Base-by-base conservation (phyloP, 208 protist genomes). In the Phytomonas sp. region DNA sequence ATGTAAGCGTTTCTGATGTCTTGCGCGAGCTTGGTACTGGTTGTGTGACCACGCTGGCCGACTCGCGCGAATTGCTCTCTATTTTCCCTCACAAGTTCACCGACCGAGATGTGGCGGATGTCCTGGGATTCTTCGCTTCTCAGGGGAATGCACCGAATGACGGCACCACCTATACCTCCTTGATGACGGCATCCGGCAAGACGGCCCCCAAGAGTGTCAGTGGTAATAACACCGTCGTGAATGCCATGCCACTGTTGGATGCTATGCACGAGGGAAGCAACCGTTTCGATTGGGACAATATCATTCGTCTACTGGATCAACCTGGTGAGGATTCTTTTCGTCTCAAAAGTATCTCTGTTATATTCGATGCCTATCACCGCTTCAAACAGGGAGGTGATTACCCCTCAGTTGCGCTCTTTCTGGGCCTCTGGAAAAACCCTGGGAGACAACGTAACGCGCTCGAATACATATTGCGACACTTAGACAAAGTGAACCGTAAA, bases 81-180 rank as follows among this genome's bases (percentile, higher is more conserved):
- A 84, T 94, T 23, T 93, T 94, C 56, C 86, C 88, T 29, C 77
- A 83, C 71, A 56, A 70, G 31, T 86, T 94, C 67, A 88, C 82
- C 16, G 85, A 94, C 74, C 66, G 69, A n/a, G 86, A 94, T 73
- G 88, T 91, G 67, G 91, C 91, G 4, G 88, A 93, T 63, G 84
- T 91, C 66, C 74, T 96, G 10, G 84, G 80, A n/a, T 90, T 93
- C 74, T 91, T 96, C 63, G 87, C 90, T n/a, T 91, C 90, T 0
- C 86, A 83, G 45, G 77, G 82, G 60, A 86, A 79, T 59, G 78
- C 81, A 1, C 68, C 77, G 11, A 84, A 84, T 60, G 88, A 95
- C 73, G 77, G 77, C 63, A 92, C 76, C 72, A 86, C 87, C 37
- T 94, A 94, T 73, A 81, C 76, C 31, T 77, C 84, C 8, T 82